Evolutionary conservation across 139 green algal species (phyloP).

Genomic region (Coccomyxa sp.): DNA sequence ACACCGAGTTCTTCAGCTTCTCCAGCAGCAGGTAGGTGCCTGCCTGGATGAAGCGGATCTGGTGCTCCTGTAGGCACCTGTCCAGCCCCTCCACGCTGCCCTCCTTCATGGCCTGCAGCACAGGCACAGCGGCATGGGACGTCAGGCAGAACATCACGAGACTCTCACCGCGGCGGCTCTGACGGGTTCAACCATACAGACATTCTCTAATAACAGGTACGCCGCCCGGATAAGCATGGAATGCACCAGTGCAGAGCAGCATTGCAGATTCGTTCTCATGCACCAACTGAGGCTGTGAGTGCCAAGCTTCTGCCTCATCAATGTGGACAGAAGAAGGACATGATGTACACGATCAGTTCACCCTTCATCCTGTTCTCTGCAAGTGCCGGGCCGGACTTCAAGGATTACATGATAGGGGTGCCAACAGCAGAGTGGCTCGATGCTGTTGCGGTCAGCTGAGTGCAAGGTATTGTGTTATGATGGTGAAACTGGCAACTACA

Average conservation of each 20-base stretch:
- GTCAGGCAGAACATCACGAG: neutral
- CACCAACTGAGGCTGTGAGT: neutral
- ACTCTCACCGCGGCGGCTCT: too few species aligned
- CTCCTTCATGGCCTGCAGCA: slow-evolving; percentile 4
- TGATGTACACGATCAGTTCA: too few species aligned
- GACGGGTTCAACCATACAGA: neutral
- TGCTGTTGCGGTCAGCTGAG: too few species aligned
- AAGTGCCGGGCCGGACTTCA: too few species aligned
- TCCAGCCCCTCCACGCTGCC: slow-evolving; percentile 39
- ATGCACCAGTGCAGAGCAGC: neutral
- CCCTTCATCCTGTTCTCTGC: too few species aligned
- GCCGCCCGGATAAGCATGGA: neutral
- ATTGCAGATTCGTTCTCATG: neutral
- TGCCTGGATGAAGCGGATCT: slow-evolving; percentile 51
- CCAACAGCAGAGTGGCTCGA: too few species aligned
- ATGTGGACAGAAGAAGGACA: too few species aligned
- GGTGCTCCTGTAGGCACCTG: slow-evolving; percentile 32
- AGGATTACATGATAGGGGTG: too few species aligned
- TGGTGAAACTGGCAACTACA: neutral
- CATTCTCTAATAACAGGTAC: neutral
- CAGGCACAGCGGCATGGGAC: neutral
- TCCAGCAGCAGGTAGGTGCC: slow-evolving; percentile 77
- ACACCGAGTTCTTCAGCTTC: slow-evolving; percentile 62
- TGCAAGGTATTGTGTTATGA: too few species aligned
- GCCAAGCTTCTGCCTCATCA: too few species aligned